A percentile compares a stretch with the other conserved stretches of the same genome.
Conservation (phyloP, 768 basidiomycete genomes). For the Lentinula detonsa region DNA sequence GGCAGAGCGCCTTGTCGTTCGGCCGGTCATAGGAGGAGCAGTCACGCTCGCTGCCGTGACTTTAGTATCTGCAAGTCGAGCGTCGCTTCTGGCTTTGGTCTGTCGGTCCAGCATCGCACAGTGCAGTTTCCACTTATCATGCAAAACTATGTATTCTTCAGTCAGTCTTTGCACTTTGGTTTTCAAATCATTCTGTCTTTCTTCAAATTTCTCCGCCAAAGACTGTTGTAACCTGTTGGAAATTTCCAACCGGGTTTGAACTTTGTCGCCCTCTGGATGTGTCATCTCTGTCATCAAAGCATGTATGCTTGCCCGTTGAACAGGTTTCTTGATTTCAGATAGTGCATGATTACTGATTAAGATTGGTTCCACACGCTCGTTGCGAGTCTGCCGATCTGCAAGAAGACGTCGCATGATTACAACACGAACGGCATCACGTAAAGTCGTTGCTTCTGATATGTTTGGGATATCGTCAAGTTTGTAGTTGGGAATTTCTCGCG, state of each 20-base stretch:
- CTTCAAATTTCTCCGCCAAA: constrained; percentile 48
- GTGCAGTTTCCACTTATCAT: constrained; percentile 69
- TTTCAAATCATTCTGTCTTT: constrained; percentile 41
- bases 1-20: constrained; percentile 71
- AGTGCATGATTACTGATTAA: no score
- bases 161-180: constrained; percentile 54
- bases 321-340: constrained; percentile 13
- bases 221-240: constrained; percentile 34
- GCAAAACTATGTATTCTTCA: constrained; percentile 60
- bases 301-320: constrained; percentile 29
- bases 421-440: constrained; percentile 56
- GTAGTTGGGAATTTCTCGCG: background rate
- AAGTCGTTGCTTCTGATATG: constrained; percentile 34
- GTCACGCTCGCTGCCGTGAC: constrained; percentile 21
- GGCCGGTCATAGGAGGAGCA: constrained; percentile 21
- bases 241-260: constrained; percentile 24
- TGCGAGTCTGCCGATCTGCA: constrained; percentile 53
- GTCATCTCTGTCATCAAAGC: constrained; percentile 43
- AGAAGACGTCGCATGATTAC: constrained; percentile 58
- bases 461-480: constrained; percentile 28
- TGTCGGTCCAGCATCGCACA: constrained; percentile 65
- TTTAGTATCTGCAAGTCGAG: constrained; percentile 33
- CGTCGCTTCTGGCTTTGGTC: constrained; percentile 24
- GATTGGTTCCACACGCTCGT: constrained; percentile 58
- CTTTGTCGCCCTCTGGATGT: constrained; percentile 17